phyloP scores from a whole-genome alignment of 108 stramenopile species.

The Ochromonas danica region DNA sequence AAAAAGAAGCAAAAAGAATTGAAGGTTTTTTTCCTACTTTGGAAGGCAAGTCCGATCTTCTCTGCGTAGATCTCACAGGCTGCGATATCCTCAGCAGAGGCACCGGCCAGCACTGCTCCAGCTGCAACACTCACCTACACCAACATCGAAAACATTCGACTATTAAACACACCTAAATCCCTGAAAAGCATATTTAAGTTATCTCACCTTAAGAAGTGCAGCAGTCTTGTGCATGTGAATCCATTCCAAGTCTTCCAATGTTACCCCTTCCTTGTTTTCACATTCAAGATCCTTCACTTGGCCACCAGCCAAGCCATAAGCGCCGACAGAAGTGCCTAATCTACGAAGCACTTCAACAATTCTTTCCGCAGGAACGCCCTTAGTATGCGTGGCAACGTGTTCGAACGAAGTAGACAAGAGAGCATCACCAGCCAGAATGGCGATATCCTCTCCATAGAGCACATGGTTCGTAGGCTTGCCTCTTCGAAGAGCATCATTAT shows the following conservation, averaged over 20 bases:
- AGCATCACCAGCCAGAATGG: slow-evolving; percentile 87
- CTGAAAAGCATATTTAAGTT: slow-evolving; percentile 75
- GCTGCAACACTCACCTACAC: slow-evolving; percentile 75
- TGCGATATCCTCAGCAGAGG: slow-evolving; percentile 75
- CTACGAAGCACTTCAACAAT: slow-evolving; percentile 80
- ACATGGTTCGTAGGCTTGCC: slow-evolving; percentile 90
- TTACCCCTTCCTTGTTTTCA: slow-evolving; percentile 79
- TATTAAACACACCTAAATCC: slow-evolving; percentile 88
- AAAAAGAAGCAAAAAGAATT: neutral
- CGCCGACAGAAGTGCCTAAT: slow-evolving; percentile 80
- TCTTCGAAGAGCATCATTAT: slow-evolving; percentile 85
- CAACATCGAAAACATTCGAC: slow-evolving; percentile 86
- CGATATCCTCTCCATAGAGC: slow-evolving; percentile 89
- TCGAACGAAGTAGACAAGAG: slow-evolving; percentile 53
- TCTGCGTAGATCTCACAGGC: slow-evolving; percentile 80
- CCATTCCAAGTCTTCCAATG: slow-evolving; percentile 86
- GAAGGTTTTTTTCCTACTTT: slow-evolving; percentile 57
- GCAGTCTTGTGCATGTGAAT: slow-evolving; percentile 96
- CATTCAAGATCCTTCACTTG: slow-evolving; percentile 92
- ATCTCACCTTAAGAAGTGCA: slow-evolving; percentile 72
- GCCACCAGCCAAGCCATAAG: slow-evolving; percentile 84
- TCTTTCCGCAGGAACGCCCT: slow-evolving; percentile 67
- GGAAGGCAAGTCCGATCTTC: slow-evolving; percentile 90
- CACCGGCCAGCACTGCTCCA: slow-evolving; percentile 87
- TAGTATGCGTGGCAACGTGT: slow-evolving; percentile 52